Base-by-base conservation (phyloP, 139 green algal genomes). In the Micromonas commoda region DNA sequence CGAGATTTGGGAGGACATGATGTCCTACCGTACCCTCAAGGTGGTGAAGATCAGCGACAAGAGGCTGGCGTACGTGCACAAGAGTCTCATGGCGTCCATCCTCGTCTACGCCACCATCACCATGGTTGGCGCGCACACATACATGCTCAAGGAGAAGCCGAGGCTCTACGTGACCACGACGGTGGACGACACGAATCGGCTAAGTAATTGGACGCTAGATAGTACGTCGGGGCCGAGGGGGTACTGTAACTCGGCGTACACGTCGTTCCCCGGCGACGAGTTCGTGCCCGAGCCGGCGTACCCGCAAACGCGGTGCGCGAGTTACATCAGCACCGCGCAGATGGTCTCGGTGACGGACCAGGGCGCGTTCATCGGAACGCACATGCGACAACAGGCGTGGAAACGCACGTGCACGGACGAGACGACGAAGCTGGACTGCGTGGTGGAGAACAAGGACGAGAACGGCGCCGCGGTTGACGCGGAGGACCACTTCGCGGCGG, bases 21-120 rank as follows among this genome's bases (percentile, higher is more conserved):
- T 61, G 9, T 75, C 68, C 1, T 75, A 75, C 26, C 68, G 68
- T 3, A 75, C 68, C 5, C 37, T 75, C 5, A 75, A 75, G 29
- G 68, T 75, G 1, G 68, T 75, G 6, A 75, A 75, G 6, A 75
- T 75, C 24, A 75, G 68, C 38, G 68, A 75, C 37, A 75, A 63
- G 37, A 38, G 68, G 28, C 29, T 75, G 24, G 68, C 68, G 23
- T 75, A 75, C 29, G 35, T 61, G 3, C 68, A 75, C 38, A 75
- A 75, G 33, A 32, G n/a, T 33, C 29, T 75, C 21, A 75, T 75
- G 68, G 35, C 35, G 16, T 23, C 38, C 5, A 75, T 75, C 29
- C 20, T 75, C 19, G 35, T 29, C 13, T 75, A 75, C 38, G 35
- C 34, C 5, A 4, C 31, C 16, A 26, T 75, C 38, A 61, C 68